Base-by-base conservation (phyloP, 169 alveolate genomes). In the Plasmodium gallinaceum region DNA sequence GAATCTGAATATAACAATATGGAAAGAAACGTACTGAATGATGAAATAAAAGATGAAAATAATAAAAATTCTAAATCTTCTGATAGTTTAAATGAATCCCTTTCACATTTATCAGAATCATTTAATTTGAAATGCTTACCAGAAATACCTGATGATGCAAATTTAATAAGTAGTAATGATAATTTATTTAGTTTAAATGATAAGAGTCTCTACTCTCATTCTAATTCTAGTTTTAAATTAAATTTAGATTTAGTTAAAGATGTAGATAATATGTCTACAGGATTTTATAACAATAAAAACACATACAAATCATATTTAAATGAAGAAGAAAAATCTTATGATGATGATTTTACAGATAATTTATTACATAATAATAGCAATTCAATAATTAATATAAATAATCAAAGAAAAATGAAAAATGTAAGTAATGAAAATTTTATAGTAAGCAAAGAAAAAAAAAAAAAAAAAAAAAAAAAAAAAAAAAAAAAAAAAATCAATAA, bases 91-190 rank as follows among this genome's bases (percentile, higher is more conserved):
- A 57, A 32, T 10, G 86, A 43, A 16, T 51, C 86, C 0, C n/a
- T 51, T 52, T 72, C 70, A 5, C 45, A 24, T 51, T n/a, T 57
- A 32, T 72, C 70, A 12, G 86, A 72, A 7, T 72, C 70, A 6
- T 72, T 72, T 12, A 54, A 42, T 12, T 57, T 72, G 14, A 57
- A 72, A 72, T 16, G 39, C 12, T 39, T 72, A 72, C 86, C 86
- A 9, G 45, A 14, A 26, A 72, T 72, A 22, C 86, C 86, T 2
- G 58, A 72, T 42, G 58, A 72, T 52, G 26, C 18, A 0, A 57
- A 54, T 37, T 51, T 54, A 20, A 72, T 72, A 54, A 32, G 69
- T 37, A 54, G 58, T 72, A 57, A 54, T 42, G 86, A 69, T n/a
- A 45, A 22, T 69, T n/a, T 69, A 20, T 10, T 5, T n/a, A 69